Conservation (phyloP, 306 rosid genomes). For the Prunus salicina region DNA sequence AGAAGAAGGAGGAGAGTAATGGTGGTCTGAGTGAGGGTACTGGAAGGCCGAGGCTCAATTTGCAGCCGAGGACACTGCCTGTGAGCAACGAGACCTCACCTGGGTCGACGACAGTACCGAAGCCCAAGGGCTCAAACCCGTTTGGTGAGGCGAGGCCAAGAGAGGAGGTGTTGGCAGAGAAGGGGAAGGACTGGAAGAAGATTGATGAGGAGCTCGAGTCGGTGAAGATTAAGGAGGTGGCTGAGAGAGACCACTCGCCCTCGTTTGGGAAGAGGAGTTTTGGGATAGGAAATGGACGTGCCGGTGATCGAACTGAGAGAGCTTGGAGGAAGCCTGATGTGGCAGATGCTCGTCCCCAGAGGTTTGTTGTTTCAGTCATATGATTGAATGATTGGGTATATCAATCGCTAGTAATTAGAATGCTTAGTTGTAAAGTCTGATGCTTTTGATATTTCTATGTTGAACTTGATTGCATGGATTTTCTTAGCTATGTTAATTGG, state of each 20-base stretch:
- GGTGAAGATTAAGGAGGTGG: slow-evolving; percentile 57
- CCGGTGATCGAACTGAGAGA: slow-evolving; percentile 48
- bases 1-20: slow-evolving; percentile 45
- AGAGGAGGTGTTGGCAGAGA: slow-evolving; percentile 92
- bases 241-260: slow-evolving; percentile 26
- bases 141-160: slow-evolving; percentile 93
- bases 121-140: slow-evolving; percentile 60
- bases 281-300: slow-evolving; percentile 41
- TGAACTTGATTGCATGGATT: neutral
- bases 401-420: neutral
- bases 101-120: slow-evolving; percentile 33
- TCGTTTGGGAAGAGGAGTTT: slow-evolving; percentile 57
- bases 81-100: slow-evolving; percentile 43
- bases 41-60: slow-evolving; percentile 71
- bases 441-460: slow-evolving; percentile 6
- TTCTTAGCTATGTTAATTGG: neutral
- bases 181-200: slow-evolving; percentile 90
- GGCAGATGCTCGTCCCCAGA: slow-evolving; percentile 45
- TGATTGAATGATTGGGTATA: neutral
- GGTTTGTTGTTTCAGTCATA: slow-evolving; percentile 40
- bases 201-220: slow-evolving; percentile 80
- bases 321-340: slow-evolving; percentile 71
- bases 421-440: neutral
- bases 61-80: slow-evolving; percentile 70
- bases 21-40: slow-evolving; percentile 19